Conservation (phyloP, 371 early-diverging fungal species). For the Mucor mucedo region DNA sequence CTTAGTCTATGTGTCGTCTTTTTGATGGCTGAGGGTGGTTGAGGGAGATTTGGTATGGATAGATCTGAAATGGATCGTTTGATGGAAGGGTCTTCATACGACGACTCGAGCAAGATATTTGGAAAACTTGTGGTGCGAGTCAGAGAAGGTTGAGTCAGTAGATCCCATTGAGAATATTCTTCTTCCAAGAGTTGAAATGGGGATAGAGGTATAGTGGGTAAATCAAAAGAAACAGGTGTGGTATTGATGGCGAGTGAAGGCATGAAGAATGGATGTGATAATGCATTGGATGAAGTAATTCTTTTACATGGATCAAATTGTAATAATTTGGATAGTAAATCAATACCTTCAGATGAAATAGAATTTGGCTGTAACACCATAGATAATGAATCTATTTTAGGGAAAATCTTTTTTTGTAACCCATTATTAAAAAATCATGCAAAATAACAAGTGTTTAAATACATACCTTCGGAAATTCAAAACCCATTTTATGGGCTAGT, state of each 20-base stretch:
- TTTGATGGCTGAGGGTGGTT: neutral
- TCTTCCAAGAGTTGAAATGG: conserved; percentile 23
- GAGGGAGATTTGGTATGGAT: conserved; percentile 2
- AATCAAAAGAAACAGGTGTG: conserved; percentile 16
- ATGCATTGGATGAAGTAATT: conserved; percentile 74
- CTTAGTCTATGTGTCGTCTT: conserved; percentile 4
- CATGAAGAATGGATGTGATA: conserved; percentile 68
- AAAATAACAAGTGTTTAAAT: neutral
- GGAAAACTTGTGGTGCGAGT: conserved; percentile 10
- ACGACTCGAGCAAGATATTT: neutral
- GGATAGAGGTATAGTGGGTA: conserved; percentile 35
- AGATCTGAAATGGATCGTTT: conserved; percentile 18
- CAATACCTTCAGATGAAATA: conserved; percentile 14
- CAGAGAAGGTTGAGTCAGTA: conserved; percentile 1
- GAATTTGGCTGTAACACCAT: neutral
- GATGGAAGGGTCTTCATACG: neutral
- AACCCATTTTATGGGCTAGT: conserved; percentile 62
- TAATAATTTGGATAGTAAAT: conserved; percentile 59
- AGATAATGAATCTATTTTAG: conserved; percentile 2
- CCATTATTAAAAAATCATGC: no score
- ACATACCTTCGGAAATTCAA: conserved; percentile 58
- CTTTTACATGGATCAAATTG: conserved; percentile 83
- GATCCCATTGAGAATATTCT: conserved; percentile 15
- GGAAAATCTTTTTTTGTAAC: neutral
- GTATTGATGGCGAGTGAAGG: neutral